These are phyloP conservation scores for Lasiosphaeris hirsuta DNA, from an alignment of 495 filamentous ascomycete species.

Conservation along the genomic window DNA sequence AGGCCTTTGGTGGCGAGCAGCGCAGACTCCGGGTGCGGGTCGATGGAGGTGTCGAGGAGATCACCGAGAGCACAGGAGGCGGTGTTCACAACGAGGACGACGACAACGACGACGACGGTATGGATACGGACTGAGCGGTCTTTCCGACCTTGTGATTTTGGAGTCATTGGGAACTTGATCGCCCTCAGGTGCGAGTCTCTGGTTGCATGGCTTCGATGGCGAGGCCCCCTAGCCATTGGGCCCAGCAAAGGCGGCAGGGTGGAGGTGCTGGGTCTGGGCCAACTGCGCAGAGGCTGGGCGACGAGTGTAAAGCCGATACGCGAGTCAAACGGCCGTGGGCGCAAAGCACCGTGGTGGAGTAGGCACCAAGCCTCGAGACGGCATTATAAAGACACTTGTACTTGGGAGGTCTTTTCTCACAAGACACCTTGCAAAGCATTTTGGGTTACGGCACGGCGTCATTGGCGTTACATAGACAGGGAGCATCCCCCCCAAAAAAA, in stretches of 20 bases:
- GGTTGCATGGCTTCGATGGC: not conserved
- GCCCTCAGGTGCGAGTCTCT: not conserved
- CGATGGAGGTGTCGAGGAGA: conserved; percentile 62
- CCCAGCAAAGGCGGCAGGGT: not conserved
- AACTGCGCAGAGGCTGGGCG: not conserved
- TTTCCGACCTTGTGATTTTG: not conserved
- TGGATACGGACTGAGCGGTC: conserved; percentile 64
- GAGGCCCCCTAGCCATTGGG: not conserved
- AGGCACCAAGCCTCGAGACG: not conserved
- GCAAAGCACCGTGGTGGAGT: not conserved
- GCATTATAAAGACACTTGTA: not conserved
- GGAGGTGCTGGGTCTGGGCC: not conserved
- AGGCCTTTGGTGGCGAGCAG: conserved; percentile 58
- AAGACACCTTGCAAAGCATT: conserved; percentile 9
- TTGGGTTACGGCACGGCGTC: conserved; percentile 22
- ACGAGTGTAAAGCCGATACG: not conserved
- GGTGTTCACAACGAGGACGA: conserved; percentile 29
- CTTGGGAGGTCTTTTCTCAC: not conserved
- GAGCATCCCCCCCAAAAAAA: conserved; percentile 16
- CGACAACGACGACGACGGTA: conserved; percentile 47
- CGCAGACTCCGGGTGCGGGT: conserved; percentile 60
- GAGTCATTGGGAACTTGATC: not conserved
- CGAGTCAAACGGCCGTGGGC: not conserved
- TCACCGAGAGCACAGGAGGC: conserved; percentile 29
- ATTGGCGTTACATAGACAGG: conserved; percentile 26